A percentile compares a stretch with the other conserved stretches of the same genome.
Conservation (phyloP, 306 rosid species). For the Phaseolus lunatus region DNA sequence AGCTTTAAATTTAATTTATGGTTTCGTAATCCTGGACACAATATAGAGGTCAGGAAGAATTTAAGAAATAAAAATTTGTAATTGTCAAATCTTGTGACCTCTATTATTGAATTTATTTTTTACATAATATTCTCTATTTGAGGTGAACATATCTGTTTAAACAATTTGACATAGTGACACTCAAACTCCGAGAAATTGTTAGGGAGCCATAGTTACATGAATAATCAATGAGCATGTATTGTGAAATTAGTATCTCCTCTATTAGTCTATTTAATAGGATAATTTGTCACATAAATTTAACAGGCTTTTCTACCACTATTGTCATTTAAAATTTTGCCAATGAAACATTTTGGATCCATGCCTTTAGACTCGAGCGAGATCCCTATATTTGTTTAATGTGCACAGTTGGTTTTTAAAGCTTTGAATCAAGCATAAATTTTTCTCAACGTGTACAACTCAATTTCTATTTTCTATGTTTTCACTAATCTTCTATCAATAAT, state of each 20-base stretch:
- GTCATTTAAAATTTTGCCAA: slow-evolving; percentile 22
- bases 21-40: background rate
- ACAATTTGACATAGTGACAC: slow-evolving; percentile 4
- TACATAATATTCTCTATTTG: background rate
- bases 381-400: slow-evolving; percentile 15
- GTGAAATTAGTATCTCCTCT: slow-evolving; percentile 18
- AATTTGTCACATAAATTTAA: background rate
- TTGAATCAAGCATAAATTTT: slow-evolving; percentile 26
- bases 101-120: background rate
- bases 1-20: background rate
- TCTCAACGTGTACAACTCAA: background rate
- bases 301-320: slow-evolving; percentile 21
- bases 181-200: slow-evolving; percentile 19
- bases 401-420: background rate
- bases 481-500: slow-evolving; percentile 3
- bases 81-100: background rate
- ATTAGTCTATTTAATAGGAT: slow-evolving; percentile 16
- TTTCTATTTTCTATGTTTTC: slow-evolving; percentile 12
- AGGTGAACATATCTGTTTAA: slow-evolving; percentile 1
- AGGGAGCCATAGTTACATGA: slow-evolving; percentile 14
- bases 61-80: background rate
- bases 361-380: background rate
- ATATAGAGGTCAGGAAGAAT: background rate
- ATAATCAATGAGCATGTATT: slow-evolving; percentile 10
- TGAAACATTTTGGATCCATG: slow-evolving; percentile 21